phyloP scores from a whole-genome alignment of 306 rosid species.

The Malus sieversii region DNA sequence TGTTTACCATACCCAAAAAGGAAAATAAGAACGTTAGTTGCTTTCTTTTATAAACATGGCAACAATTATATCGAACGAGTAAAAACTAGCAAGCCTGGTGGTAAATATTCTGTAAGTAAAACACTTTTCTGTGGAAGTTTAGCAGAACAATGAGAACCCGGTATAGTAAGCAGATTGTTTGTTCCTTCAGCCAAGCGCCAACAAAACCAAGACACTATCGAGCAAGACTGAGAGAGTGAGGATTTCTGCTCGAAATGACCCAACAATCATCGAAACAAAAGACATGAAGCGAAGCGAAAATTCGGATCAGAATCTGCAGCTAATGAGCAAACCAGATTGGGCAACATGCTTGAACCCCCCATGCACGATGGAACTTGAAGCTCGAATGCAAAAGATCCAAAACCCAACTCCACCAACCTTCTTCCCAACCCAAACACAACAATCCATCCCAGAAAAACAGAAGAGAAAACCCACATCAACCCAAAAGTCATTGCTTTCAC shows the following conservation, averaged over 20 bases:
- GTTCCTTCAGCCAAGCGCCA: neutral
- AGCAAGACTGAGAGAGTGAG: neutral
- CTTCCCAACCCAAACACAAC: neutral
- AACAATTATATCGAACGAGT: neutral
- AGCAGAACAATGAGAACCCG: neutral
- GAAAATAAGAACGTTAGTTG: neutral
- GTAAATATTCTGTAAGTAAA: neutral
- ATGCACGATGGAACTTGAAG: slow-evolving; percentile 20
- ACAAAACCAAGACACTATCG: neutral
- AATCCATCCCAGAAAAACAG: neutral
- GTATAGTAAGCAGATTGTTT: neutral
- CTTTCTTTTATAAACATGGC: neutral
- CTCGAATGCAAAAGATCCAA: slow-evolving; percentile 18
- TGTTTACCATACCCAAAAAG: neutral
- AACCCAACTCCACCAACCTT: slow-evolving; percentile 14
- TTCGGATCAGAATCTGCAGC: slow-evolving; percentile 9
- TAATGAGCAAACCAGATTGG: neutral
- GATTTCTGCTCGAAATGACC: neutral
- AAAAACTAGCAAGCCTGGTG: neutral
- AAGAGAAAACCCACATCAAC: slow-evolving; percentile 6
- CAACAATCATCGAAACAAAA: neutral
- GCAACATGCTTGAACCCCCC: slow-evolving; percentile 11
- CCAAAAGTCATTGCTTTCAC: slow-evolving; percentile 5
- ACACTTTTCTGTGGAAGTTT: neutral
- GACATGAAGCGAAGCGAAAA: neutral